Base-by-base conservation (phyloP, 345 rosid species). In the Camelina hispida region DNA sequence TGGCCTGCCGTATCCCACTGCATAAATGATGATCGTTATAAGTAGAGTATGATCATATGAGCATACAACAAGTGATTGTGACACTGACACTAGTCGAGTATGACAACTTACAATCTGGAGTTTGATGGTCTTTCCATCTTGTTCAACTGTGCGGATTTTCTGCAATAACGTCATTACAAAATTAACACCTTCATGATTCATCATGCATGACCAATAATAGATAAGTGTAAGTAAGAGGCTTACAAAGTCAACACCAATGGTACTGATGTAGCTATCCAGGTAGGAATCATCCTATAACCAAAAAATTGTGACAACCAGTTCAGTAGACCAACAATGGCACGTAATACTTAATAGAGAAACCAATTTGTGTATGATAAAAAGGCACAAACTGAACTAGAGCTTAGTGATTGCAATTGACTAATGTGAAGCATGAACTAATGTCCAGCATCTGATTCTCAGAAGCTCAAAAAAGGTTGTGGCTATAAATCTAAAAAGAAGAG, bases 1-100 rank as follows among this genome's bases (percentile, higher is more conserved):
- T 91, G 97, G 16, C 97, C 97, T 34, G 97, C 97, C 18, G 97
- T 91, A 77, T 91, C 97, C 97, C 97, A 91, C 96, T 91, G 85
- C 82, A 79, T 40, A 62, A 22, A 60, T 55, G 71, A 46, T 6
- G 13, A 79, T 13, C 2, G 47, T 63, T 73, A 62, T 60, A 47
- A 62, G 59, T 4, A 35, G 23, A 34, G 30, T 4, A 10, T 34
- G 58, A 43, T 22, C 56, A 51, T 18, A 34, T 42, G 0, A 2
- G 1, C 38, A 58, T 38, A 56, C 7, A 48, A 2, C 4, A 76
- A 47, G 3, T 43, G 0, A 1, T 9, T 3, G 16, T 30, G 7
- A 40, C 4, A 9, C 25, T 14, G 37, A 18, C 20, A 25, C 32
- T 4, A 51, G 4, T 18, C 40, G 55, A 6, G 51, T 54, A 4